phyloP scores from a whole-genome alignment of 163 green algal species.

The Picocystis sp. region DNA sequence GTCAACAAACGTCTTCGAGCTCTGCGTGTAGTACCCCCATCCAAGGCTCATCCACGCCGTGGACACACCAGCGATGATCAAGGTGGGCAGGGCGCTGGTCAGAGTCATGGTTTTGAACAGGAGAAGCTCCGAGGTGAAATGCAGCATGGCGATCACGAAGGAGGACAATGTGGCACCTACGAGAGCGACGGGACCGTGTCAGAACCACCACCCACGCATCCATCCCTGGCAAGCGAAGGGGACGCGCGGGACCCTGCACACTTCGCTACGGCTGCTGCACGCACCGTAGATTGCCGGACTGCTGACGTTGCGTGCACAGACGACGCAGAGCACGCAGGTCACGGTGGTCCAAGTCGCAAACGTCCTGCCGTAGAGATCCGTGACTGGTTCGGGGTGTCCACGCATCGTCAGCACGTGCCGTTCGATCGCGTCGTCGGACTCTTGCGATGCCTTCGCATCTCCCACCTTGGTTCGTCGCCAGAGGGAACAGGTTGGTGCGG shows the following conservation, averaged over 20 bases:
- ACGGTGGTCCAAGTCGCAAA: constrained; percentile 61
- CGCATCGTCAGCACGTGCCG: too few relatives aligned
- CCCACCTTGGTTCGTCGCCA: constrained; percentile 38
- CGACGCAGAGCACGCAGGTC: constrained; percentile 56
- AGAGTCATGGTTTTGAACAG: constrained; percentile 46
- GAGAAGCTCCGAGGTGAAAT: constrained; percentile 50
- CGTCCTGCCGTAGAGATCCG: constrained; percentile 39
- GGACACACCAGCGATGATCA: constrained; percentile 49
- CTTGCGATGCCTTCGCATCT: background rate
- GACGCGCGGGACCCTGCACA: too few relatives aligned
- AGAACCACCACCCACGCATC: background rate
- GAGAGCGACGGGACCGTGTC: constrained; percentile 1
- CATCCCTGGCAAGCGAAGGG: too few relatives aligned
- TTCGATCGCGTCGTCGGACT: too few relatives aligned
- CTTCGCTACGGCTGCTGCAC: constrained; percentile 1
- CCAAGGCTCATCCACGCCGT: constrained; percentile 51
- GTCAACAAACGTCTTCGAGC: too few relatives aligned
- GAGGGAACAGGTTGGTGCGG: constrained; percentile 46
- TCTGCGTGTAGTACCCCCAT: constrained; percentile 57
- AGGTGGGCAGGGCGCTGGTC: constrained; percentile 28
- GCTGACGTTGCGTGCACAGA: constrained; percentile 46
- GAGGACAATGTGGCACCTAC: constrained; percentile 52
- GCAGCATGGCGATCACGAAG: constrained; percentile 46
- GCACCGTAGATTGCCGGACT: constrained; percentile 52
- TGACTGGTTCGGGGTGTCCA: constrained; percentile 29